phyloP scores from a whole-genome alignment of 2,329 filamentous ascomycete genomes.

The Didymellaceae sp. region DNA sequence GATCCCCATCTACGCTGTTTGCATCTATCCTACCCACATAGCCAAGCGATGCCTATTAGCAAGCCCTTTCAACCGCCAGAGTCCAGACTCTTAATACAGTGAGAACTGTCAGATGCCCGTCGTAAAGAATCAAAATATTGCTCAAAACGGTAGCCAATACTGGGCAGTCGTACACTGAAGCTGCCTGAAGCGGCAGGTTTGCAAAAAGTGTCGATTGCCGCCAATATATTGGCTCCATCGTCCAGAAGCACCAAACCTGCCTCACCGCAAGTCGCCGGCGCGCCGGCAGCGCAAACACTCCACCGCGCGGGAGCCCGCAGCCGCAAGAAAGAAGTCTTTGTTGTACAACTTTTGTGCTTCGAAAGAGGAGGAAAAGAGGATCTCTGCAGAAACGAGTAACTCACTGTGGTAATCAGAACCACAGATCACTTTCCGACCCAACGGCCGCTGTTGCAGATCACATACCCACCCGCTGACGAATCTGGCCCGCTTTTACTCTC shows the following conservation, averaged over 20 bases:
- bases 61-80: background rate
- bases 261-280: constrained; percentile 3
- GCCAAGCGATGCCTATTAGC: too few species aligned
- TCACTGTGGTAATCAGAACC: too few species aligned
- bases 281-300: background rate
- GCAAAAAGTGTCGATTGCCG: constrained; percentile 5
- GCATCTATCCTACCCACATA: too few species aligned
- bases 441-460: too few species aligned
- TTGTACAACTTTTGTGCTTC: background rate
- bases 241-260: constrained; percentile 1
- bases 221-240: constrained; percentile 17
- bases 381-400: too few species aligned
- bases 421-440: too few species aligned
- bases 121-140: background rate
- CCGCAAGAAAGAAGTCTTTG: background rate
- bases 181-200: constrained; percentile 7
- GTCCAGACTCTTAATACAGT: background rate
- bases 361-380: too few species aligned
- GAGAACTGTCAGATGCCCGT: background rate
- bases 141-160: constrained; percentile 10
- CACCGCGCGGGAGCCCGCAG: background rate
- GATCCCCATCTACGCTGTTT: too few species aligned
- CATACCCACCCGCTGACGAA: too few species aligned
- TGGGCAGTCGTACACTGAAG: background rate
- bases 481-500: too few species aligned